Base-by-base conservation (phyloP, 2,329 filamentous ascomycete species). In the Phymatotrichopsis omnivora region DNA sequence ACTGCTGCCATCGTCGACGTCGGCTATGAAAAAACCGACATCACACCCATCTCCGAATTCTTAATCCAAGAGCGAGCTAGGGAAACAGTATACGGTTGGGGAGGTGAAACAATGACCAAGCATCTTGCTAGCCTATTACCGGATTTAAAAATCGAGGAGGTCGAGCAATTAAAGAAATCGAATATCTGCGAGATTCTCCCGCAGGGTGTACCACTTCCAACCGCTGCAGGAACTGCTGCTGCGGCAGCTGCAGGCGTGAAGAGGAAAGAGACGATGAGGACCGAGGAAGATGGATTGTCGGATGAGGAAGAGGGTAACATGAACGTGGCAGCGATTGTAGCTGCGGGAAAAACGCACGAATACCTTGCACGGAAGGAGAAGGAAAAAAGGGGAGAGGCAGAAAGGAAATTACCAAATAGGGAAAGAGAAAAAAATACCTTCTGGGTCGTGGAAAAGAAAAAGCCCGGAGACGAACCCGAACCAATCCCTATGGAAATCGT, bases 1-100 rank as follows among this genome's bases (percentile, higher is more conserved):
- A 85, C 76, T 57, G 80, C 91, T 59, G 91, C 85, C 0, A 76
- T 98, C 16, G 73, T 98, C 19, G 91, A 98, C 62, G 82, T 98
- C 49, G 91, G 91, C 8, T 85, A 79, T 62, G 78, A 85, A 59
- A 96, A 96, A 67, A 85, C 89, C 19, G 87, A 98, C 59, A 76
- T 98, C 16, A 93, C 86, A 1, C 89, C 87, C 45, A 78, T 98
- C 38, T 79, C 80, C 47, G 89, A 96, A 52, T 89, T 83, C 58
- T 67, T 78, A 34, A 74, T 93, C 67, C 72, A 86, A 64, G 71
- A 83, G 65, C 67, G 78, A 60, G 72, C 64, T 75, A 71, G 65
- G 80, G 61, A 63, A 75, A 61, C 78, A 53, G 50, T 82, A 55
- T 60, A 73, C 41, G 67, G 78, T 11, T 91, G 85, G 50, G 91